Base-by-base conservation (phyloP, 768 basidiomycete species). In the Cystofilobasidium macerans region DNA sequence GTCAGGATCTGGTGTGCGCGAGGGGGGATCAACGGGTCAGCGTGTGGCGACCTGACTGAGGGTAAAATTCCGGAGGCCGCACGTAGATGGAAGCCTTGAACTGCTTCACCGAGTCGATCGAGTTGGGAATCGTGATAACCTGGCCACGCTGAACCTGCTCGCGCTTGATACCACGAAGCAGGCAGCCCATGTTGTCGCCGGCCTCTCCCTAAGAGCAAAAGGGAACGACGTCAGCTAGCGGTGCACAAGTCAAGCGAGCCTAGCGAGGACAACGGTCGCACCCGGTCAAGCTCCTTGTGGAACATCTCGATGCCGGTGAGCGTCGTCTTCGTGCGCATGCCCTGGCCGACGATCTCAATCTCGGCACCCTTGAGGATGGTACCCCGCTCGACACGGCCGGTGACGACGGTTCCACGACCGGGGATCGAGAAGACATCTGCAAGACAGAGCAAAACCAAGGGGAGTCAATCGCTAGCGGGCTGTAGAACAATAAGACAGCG, bases 221-320 rank as follows among this genome's bases (percentile, higher is more conserved):
- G 28, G 26, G 16, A 30, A 48, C 16, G 32, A 59, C 13, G 26
- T 36, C 32, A 51, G 16, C 26, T 32, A 14, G 57, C 26, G 18
- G 12, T 18, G 33, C 38, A 7, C 33, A 18, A 18, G 26, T 35
- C 3, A 35, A 38, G 32, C 51, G 36, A 45, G 53, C 26, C 56
- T n/a, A n/a, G n/a, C n/a, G 18, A 16, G 35, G 30, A 26, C 24
- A 24, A 24, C 33, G 47, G n/a, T 62, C 81, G 47, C 77, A 86
- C 88, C 64, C 92, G 85, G 42, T 99, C 95, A 63, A 99, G 84
- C 79, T 99, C 95, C 81, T 95, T 97, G 82, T 95, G 94, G 85
- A 98, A 98, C 90, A 95, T 97, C 78, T 97, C 94, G 75, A 93
- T 89, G 72, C 95, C 95, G 73, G 92, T 99, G 63, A 99, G 80